These are phyloP conservation scores for Irpex sp. DNA, from an alignment of 1,284 basidiomycete species.

Conservation along the genomic window DNA sequence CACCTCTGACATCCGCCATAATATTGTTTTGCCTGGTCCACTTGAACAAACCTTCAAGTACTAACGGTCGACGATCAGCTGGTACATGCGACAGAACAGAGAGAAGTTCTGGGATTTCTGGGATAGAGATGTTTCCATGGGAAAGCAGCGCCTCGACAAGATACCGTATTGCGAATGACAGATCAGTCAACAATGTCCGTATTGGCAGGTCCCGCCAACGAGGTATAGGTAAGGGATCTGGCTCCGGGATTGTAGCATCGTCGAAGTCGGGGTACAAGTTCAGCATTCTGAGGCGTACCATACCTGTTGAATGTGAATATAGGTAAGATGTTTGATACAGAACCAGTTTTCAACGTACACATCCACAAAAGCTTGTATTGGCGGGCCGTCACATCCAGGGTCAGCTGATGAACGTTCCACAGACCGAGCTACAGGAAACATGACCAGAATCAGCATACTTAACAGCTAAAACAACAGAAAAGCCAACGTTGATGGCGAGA, in stretches of 20 bases:
- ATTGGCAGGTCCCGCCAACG: neutral
- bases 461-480: neutral
- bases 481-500: slow-evolving; percentile 3
- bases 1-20: slow-evolving; percentile 1
- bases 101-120: neutral
- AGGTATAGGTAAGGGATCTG: neutral
- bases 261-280: slow-evolving; percentile 7
- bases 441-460: neutral
- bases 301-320: slow-evolving; percentile 4
- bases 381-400: slow-evolving; percentile 4
- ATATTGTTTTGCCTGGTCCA: slow-evolving; percentile 2
- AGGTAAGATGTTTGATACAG: neutral
- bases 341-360: slow-evolving; percentile 3
- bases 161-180: slow-evolving; percentile 6
- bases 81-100: neutral
- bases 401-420: slow-evolving; percentile 1
- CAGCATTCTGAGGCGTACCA: slow-evolving; percentile 8
- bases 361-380: slow-evolving; percentile 15
- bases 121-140: slow-evolving; percentile 1
- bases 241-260: neutral
- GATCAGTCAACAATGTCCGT: neutral
- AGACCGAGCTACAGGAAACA: slow-evolving; percentile 2
- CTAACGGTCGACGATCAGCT: neutral
- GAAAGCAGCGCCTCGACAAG: slow-evolving; percentile 9
- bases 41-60: slow-evolving; percentile 13